These are phyloP conservation scores for Zygosaccharomyces lentus DNA, from an alignment of 805 yeast genomes.

Conservation along the genomic window DNA sequence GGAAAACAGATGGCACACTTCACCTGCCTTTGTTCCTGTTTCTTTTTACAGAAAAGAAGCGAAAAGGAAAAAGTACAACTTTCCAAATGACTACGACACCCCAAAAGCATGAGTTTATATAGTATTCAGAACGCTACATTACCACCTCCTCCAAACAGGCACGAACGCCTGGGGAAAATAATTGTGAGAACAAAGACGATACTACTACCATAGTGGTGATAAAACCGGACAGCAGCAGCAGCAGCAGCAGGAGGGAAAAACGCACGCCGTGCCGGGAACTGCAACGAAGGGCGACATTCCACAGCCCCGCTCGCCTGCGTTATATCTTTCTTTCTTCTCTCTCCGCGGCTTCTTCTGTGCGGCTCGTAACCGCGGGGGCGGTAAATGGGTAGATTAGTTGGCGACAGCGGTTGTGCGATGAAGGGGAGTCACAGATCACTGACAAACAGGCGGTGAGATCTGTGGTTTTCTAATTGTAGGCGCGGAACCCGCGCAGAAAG, in stretches of 20 bases:
- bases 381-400: background rate
- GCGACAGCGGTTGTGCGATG: background rate
- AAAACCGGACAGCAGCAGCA: slow-evolving; percentile 1
- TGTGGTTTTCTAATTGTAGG: too few species aligned
- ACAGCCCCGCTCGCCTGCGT: background rate
- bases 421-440: background rate
- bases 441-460: background rate
- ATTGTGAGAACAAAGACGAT: background rate
- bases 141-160: background rate
- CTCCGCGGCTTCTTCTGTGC: background rate
- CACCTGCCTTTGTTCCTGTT: background rate
- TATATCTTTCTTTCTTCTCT: background rate
- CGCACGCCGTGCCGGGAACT: background rate
- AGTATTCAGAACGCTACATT: background rate
- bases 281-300: background rate
- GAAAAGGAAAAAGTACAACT: background rate
- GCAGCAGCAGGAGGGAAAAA: background rate
- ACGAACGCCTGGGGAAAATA: background rate
- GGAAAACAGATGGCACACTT: background rate
- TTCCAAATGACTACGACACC: background rate
- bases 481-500: background rate
- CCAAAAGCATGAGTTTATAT: slow-evolving; percentile 1
- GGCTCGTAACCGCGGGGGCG: background rate
- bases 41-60: background rate
- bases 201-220: background rate